phyloP scores from a whole-genome alignment of 2,329 filamentous ascomycete species.

The Lecanosticta acicola region DNA sequence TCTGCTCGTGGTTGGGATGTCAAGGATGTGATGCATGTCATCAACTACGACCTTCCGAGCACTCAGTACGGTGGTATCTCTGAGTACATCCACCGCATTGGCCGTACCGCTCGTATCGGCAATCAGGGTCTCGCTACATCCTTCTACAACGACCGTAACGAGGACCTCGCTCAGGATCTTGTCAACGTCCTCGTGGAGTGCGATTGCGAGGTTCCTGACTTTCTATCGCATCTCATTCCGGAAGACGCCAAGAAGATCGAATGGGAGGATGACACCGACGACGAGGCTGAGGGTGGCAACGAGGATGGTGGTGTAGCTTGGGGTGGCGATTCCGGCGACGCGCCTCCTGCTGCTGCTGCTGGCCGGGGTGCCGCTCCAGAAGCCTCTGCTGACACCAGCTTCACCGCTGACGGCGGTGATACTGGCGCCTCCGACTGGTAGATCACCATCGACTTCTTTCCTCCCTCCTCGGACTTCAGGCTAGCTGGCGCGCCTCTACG shows the following conservation, averaged over 20 bases:
- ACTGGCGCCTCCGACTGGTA: slow-evolving; percentile 13
- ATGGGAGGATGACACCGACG: slow-evolving; percentile 47
- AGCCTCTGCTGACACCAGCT: slow-evolving; percentile 17
- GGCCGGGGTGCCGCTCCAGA: slow-evolving; percentile 17
- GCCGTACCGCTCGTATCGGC: slow-evolving; percentile 90
- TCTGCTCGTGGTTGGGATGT: slow-evolving; percentile 86
- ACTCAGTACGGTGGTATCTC: slow-evolving; percentile 75
- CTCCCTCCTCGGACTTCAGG: too few species aligned
- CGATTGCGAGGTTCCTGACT: slow-evolving; percentile 73
- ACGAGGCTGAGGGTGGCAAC: slow-evolving; percentile 46
- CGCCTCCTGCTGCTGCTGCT: slow-evolving; percentile 5
- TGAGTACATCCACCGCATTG: slow-evolving; percentile 92
- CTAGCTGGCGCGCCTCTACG: too few species aligned
- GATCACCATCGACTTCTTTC: background rate
- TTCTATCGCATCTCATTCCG: slow-evolving; percentile 62
- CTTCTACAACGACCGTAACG: slow-evolving; percentile 76
- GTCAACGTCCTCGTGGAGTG: slow-evolving; percentile 79
- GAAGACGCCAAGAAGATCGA: slow-evolving; percentile 37
- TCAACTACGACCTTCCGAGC: slow-evolving; percentile 86
- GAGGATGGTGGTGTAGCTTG: slow-evolving; percentile 17
- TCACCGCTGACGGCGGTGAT: slow-evolving; percentile 15
- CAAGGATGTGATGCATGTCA: slow-evolving; percentile 77
- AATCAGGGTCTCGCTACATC: slow-evolving; percentile 80
- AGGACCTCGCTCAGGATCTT: slow-evolving; percentile 65
- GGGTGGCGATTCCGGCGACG: slow-evolving; percentile 12